These are phyloP conservation scores for Medicago lupulina DNA, from an alignment of 306 rosid genomes.

Conservation along the genomic window DNA sequence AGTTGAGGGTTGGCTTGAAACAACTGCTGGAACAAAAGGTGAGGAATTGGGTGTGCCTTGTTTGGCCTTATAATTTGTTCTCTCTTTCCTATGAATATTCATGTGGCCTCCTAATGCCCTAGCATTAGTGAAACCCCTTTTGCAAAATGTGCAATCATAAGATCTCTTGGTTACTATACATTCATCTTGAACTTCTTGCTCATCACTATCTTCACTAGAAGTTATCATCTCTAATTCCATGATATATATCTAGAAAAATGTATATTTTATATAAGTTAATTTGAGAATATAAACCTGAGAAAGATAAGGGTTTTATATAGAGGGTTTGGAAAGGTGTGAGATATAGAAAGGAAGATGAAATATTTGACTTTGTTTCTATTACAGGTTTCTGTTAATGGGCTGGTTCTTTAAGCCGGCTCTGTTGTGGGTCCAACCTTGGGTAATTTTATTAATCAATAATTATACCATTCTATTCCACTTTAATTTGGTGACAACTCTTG, in stretches of 20 bases:
- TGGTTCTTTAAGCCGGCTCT: conserved; percentile 62
- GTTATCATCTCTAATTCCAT: conserved; percentile 18
- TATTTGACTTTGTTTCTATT: conserved; percentile 28
- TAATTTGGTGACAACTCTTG: conserved; percentile 11
- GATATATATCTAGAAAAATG: background rate
- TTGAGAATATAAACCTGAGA: conserved; percentile 6
- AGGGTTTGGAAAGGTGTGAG: background rate
- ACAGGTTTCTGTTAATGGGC: conserved; percentile 31
- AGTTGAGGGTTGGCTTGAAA: conserved; percentile 41
- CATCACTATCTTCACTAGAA: conserved; percentile 62
- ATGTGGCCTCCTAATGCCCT: conserved; percentile 82
- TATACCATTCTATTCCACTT: background rate
- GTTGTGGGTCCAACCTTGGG: conserved; percentile 19
- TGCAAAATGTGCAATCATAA: conserved; percentile 77
- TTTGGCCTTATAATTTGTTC: conserved; percentile 56
- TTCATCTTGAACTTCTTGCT: conserved; percentile 36
- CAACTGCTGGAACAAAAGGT: conserved; percentile 38
- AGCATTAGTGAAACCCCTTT: conserved; percentile 78
- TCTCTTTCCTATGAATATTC: conserved; percentile 77
- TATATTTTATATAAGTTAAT: background rate
- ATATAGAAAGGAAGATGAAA: conserved; percentile 34
- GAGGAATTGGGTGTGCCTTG: conserved; percentile 41
- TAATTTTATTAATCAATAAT: background rate
- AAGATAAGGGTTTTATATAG: conserved; percentile 22
- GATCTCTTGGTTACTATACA: conserved; percentile 41